These are phyloP conservation scores for Hyphodiscus sp. DNA, from an alignment of 2,329 filamentous ascomycete species.

Conservation along the genomic window DNA sequence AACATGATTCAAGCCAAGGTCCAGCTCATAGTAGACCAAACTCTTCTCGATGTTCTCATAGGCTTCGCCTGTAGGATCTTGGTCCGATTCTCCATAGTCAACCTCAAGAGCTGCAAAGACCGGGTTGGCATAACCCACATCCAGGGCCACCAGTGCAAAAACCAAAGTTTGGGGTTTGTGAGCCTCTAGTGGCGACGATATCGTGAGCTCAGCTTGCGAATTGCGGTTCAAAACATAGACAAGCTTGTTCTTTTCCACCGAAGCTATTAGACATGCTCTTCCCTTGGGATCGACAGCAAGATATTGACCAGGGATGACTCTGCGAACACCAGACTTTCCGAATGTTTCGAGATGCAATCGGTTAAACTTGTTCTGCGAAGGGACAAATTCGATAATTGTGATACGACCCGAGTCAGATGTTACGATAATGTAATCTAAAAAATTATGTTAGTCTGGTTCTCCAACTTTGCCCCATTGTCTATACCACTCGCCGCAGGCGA, in stretches of 20 bases:
- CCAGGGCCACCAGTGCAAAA: slow-evolving; percentile 78
- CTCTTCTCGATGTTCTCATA: slow-evolving; percentile 79
- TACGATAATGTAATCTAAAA: slow-evolving; percentile 86
- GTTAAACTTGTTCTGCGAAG: slow-evolving; percentile 78
- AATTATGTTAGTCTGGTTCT: slow-evolving; percentile 23
- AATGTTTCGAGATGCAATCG: slow-evolving; percentile 95
- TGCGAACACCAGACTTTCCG: slow-evolving; percentile 89
- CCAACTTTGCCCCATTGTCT: slow-evolving; percentile 1
- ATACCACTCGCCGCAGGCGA: slow-evolving; percentile 14
- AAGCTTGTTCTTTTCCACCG: slow-evolving; percentile 97
- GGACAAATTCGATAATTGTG: slow-evolving; percentile 85
- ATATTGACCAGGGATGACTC: slow-evolving; percentile 93
- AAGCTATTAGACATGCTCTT: slow-evolving; percentile 87
- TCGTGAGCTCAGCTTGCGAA: slow-evolving; percentile 87
- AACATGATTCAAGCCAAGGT: slow-evolving; percentile 94
- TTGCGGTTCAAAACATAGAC: slow-evolving; percentile 98
- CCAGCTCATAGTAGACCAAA: slow-evolving; percentile 94
- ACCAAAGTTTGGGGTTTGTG: slow-evolving; percentile 90
- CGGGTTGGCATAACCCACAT: slow-evolving; percentile 95
- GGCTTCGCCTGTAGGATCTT: slow-evolving; percentile 81
- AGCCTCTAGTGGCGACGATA: slow-evolving; percentile 93
- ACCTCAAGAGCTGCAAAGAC: slow-evolving; percentile 93
- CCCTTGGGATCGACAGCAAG: slow-evolving; percentile 94
- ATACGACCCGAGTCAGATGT: slow-evolving; percentile 94
- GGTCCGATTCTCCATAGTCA: slow-evolving; percentile 85